Conservation (phyloP, 2,329 filamentous ascomycete genomes). For the Cercospora berteroae region DNA sequence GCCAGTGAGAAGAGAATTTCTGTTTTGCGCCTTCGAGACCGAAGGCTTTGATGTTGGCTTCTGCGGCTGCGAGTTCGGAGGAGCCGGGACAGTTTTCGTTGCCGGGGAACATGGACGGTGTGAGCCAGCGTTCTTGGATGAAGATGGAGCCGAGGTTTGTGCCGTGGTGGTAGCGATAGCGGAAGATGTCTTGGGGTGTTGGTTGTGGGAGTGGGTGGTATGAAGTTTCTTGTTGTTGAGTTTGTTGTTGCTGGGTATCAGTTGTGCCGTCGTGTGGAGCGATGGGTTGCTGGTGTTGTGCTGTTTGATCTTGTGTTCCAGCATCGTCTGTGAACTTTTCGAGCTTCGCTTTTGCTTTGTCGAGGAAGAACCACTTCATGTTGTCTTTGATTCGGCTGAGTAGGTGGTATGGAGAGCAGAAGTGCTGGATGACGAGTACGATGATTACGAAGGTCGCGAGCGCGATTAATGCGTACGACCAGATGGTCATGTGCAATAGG, state of each 20-base stretch:
- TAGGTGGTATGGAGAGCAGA: slow-evolving; percentile 8
- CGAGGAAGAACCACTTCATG: slow-evolving; percentile 41
- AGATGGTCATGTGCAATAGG: slow-evolving; percentile 6
- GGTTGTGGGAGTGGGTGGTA: slow-evolving; percentile 36
- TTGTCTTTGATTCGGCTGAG: slow-evolving; percentile 11
- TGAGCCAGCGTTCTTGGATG: slow-evolving; percentile 60
- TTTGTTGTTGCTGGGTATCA: slow-evolving; percentile 19
- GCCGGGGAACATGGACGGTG: slow-evolving; percentile 50
- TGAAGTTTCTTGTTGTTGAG: slow-evolving; percentile 19
- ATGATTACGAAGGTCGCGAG: slow-evolving; percentile 25
- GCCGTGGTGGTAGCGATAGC: slow-evolving; percentile 61
- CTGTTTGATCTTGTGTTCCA: neutral
- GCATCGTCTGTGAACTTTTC: slow-evolving; percentile 27
- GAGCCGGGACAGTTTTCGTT: slow-evolving; percentile 39
- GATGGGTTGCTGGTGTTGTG: neutral
- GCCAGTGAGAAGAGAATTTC: slow-evolving; percentile 57
- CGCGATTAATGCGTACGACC: slow-evolving; percentile 23
- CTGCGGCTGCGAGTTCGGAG: slow-evolving; percentile 55
- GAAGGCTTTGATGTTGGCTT: slow-evolving; percentile 46
- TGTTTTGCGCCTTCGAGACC: slow-evolving; percentile 51
- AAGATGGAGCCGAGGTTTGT: slow-evolving; percentile 60
- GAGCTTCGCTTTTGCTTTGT: slow-evolving; percentile 39
- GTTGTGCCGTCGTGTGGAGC: slow-evolving; percentile 1
- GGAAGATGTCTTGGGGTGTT: slow-evolving; percentile 44
- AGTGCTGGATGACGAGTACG: slow-evolving; percentile 18